A percentile compares a stretch with the other conserved stretches of the same genome.
phyloP scores from a whole-genome alignment of 1,139 yeast species.

The Yamadazyma diospyri region DNA sequence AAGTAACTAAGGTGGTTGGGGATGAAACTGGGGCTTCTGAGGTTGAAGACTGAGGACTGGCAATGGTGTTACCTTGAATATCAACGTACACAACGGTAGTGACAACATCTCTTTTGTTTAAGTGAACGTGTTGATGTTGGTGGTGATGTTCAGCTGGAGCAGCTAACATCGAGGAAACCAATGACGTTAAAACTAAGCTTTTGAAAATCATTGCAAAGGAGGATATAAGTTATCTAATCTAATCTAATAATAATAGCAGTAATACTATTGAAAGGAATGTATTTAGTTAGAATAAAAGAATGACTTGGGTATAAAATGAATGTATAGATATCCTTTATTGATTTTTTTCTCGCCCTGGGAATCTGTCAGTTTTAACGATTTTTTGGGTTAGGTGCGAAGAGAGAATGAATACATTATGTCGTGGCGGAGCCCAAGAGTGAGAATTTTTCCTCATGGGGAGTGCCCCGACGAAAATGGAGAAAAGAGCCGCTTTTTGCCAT shows the following conservation, averaged over 20 bases:
- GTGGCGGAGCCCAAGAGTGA: too few species aligned
- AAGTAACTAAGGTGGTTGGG: conserved; percentile 8
- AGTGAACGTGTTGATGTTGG: conserved; percentile 36
- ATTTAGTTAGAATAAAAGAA: conserved; percentile 5
- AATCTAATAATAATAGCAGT: neutral
- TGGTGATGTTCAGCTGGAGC: conserved; percentile 41
- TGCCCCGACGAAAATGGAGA: too few species aligned
- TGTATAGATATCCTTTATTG: neutral
- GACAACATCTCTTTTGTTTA: conserved; percentile 41
- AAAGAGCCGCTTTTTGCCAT: too few species aligned
- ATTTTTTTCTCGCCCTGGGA: conserved; percentile 1
- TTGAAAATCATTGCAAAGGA: conserved; percentile 26
- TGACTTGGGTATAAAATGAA: conserved; percentile 6
- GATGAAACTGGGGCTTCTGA: conserved; percentile 9
- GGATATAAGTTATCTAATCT: conserved; percentile 2
- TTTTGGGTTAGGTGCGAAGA: conserved; percentile 1
- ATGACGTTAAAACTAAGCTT: conserved; percentile 25
- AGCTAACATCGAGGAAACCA: conserved; percentile 42
- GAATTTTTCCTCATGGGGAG: too few species aligned
- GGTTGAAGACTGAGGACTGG: conserved; percentile 12
- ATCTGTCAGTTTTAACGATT: conserved; percentile 1
- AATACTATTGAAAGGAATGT: conserved; percentile 9
- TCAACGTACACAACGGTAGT: conserved; percentile 39
- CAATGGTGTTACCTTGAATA: conserved; percentile 27
- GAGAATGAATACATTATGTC: too few species aligned